Evolutionary conservation across 2,329 filamentous ascomycete genomes (phyloP).

Genomic region (Cytospora mali): DNA sequence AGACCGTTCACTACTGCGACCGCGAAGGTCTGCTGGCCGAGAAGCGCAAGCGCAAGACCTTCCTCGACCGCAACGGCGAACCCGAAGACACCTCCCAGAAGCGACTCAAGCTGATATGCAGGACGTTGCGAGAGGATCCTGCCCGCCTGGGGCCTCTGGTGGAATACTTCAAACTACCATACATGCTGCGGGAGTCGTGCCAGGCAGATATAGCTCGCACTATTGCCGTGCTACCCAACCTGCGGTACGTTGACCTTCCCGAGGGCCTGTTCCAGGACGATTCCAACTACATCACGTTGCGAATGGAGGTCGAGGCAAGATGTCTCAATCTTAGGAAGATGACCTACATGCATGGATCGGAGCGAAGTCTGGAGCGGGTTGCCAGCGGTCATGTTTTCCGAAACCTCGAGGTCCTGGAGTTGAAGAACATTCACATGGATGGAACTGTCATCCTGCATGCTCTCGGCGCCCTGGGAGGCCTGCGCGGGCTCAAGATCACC

Average conservation of each 20-base stretch:
- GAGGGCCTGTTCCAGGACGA: conserved; percentile 87
- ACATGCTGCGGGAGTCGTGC: conserved; percentile 89
- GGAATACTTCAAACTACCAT: conserved; percentile 82
- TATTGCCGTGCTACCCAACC: conserved; percentile 80
- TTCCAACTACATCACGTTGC: conserved; percentile 70
- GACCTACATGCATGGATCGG: conserved; percentile 78
- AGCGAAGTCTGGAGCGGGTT: conserved; percentile 74
- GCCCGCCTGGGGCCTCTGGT: conserved; percentile 70
- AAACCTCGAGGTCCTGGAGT: conserved; percentile 72
- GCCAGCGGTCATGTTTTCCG: conserved; percentile 68
- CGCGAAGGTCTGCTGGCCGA: conserved; percentile 81
- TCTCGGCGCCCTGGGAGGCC: conserved; percentile 64
- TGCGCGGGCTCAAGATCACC: conserved; percentile 76
- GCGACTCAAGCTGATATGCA: conserved; percentile 76
- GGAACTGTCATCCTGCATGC: conserved; percentile 71
- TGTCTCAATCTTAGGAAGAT: conserved; percentile 88
- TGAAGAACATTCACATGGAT: conserved; percentile 70
- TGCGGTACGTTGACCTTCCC: conserved; percentile 88
- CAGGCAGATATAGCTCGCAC: conserved; percentile 84
- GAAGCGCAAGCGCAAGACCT: conserved; percentile 72
- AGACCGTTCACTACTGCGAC: conserved; percentile 91
- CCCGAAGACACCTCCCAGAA: conserved; percentile 78
- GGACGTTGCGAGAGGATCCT: conserved; percentile 78
- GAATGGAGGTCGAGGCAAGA: conserved; percentile 80
- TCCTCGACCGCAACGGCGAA: conserved; percentile 75